phyloP scores from a whole-genome alignment of 1,284 basidiomycete genomes.

The Cryptococcus hybrid region DNA sequence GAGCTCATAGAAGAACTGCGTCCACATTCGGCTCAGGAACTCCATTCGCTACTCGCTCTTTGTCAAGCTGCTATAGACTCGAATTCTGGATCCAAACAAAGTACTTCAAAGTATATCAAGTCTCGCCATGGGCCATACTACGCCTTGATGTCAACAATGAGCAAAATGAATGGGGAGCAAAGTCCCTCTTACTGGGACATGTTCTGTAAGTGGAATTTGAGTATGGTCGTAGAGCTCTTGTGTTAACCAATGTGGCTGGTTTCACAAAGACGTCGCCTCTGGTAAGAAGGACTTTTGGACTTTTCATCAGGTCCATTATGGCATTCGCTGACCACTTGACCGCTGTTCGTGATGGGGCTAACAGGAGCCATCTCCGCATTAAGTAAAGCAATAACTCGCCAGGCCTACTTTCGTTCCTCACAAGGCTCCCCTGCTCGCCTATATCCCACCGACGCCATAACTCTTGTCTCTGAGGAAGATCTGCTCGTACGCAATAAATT shows the following conservation, averaged over 20 bases:
- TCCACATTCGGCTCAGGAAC: conserved; percentile 33
- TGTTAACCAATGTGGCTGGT: neutral
- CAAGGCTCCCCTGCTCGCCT: neutral
- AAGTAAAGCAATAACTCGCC: conserved; percentile 9
- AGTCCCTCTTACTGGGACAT: conserved; percentile 44
- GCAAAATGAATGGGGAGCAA: conserved; percentile 32
- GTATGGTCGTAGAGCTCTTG: conserved; percentile 1
- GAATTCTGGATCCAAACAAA: conserved; percentile 19
- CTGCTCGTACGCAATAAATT: conserved; percentile 14
- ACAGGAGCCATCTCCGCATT: conserved; percentile 24
- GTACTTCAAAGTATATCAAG: conserved; percentile 42
- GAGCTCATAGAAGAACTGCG: conserved; percentile 45
- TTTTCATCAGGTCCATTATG: too few relatives aligned
- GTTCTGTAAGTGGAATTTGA: conserved; percentile 28
- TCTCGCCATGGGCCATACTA: conserved; percentile 47
- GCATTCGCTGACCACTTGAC: neutral
- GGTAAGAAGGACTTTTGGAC: conserved; percentile 8
- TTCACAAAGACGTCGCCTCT: conserved; percentile 20
- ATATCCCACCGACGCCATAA: neutral
- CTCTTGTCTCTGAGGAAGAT: conserved; percentile 10
- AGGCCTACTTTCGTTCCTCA: neutral
- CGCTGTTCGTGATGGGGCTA: neutral
- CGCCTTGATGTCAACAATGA: conserved; percentile 39
- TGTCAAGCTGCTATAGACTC: conserved; percentile 40
- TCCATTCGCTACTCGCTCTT: conserved; percentile 38